Base-by-base conservation (phyloP, 495 filamentous ascomycete genomes). In the Aspergillus haitiensis region DNA sequence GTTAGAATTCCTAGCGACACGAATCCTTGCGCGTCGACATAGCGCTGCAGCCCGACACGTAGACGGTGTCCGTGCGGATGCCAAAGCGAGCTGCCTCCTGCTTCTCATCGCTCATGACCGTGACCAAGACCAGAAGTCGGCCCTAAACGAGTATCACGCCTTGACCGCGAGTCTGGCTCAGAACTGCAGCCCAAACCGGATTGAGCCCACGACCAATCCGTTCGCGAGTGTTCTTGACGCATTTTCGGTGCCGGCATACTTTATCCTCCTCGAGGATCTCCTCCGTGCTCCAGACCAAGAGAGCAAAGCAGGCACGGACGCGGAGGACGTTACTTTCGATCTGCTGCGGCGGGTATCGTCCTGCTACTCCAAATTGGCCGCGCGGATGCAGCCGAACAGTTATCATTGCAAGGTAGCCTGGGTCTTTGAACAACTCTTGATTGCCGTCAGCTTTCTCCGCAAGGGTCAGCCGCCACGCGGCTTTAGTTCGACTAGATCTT, bases 171-270 rank as follows among this genome's bases (percentile, higher is more conserved):
- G 18, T 16, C 42, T 46, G 34, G 7, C 16, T 1, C 35, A 16
- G 33, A 21, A 1, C 34, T 27, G 33, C 15, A 42, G 13, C 11
- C 10, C 15, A 39, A 34, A 31, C 5, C 5, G n/a, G 40, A 27
- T 16, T 21, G 35, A 31, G 35, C 35, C 35, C n/a, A 16, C 15
- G 10, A 12, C 35, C 11, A 33, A 7, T 1, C 52, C 52, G 4
- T 54, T 54, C 11, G 52, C 33, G 1, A 54, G 13, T 21, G 21
- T 15, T 4, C 52, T 54, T 8, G 52, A 54, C 27, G 35, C 39
- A 5, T 54, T 54, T 54, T 42, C 52, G 7, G 52, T 54, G 6
- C 52, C 52, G 36, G 52, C 52, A 15, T 54, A 40, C n/a, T 54
- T 54, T 11, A 31, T 54, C 12, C n/a, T 54, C n/a, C 35, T 54